Conservation (phyloP, 2,329 filamentous ascomycete species). For the Fusarium foetens region DNA sequence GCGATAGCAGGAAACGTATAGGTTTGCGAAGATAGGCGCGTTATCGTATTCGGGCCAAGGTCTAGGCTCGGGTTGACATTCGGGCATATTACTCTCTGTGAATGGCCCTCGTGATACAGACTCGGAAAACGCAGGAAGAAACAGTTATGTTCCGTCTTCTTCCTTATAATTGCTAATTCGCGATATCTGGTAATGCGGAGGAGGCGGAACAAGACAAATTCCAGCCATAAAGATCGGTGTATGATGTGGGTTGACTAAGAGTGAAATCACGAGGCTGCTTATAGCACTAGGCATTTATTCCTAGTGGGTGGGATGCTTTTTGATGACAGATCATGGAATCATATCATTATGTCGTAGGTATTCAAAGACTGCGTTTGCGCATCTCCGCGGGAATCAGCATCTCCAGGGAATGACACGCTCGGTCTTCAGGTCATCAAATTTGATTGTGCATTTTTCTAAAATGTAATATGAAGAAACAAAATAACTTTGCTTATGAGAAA, state of each 20-base stretch:
- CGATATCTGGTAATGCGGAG: no score
- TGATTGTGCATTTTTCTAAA: neutral
- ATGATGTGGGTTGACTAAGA: neutral
- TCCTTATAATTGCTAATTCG: neutral
- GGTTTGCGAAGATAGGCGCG: neutral
- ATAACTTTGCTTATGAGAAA: no score
- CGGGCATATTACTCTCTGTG: neutral
- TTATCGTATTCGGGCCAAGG: neutral
- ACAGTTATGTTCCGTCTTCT: neutral
- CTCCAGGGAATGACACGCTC: slow-evolving; percentile 2
- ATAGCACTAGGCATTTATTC: neutral
- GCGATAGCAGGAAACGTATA: no score
- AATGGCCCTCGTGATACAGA: neutral
- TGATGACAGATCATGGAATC: slow-evolving; percentile 14
- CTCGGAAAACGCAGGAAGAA: neutral
- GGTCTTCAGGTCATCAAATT: neutral
- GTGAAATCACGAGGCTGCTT: neutral
- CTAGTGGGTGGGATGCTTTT: slow-evolving; percentile 4
- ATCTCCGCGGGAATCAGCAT: slow-evolving; percentile 27
- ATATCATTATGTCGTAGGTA: slow-evolving; percentile 11
- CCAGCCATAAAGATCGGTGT: neutral
- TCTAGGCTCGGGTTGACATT: neutral
- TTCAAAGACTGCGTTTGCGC: neutral
- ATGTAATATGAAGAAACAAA: neutral
- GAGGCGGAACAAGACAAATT: neutral